These are phyloP conservation scores for Trametes sanguinea DNA, from an alignment of 768 basidiomycete genomes.

Conservation along the genomic window DNA sequence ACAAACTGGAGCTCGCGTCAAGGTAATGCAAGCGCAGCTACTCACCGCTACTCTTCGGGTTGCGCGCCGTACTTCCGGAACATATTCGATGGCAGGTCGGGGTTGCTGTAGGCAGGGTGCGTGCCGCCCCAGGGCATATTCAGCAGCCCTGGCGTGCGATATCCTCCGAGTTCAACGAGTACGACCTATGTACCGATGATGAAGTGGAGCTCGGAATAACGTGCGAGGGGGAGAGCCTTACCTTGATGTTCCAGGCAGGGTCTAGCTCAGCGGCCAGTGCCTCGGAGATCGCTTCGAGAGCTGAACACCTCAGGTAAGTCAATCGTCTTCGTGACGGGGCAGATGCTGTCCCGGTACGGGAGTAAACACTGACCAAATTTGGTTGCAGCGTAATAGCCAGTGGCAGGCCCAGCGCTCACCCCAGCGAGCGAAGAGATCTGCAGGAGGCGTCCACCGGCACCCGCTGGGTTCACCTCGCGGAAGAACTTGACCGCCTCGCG, in stretches of 20 bases:
- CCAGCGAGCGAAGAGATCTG: constrained; percentile 36
- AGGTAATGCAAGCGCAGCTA: too few relatives aligned
- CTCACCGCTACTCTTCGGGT: too few relatives aligned
- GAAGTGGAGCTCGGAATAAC: background rate
- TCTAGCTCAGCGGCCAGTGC: constrained; percentile 34
- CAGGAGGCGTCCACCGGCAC: constrained; percentile 36
- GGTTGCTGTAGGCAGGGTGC: constrained; percentile 24
- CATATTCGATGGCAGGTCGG: background rate
- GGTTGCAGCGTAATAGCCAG: constrained; percentile 14
- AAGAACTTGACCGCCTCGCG: constrained; percentile 37
- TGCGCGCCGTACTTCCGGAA: background rate
- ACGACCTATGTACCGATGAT: constrained; percentile 15
- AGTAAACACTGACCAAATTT: constrained; percentile 2
- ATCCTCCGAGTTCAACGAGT: constrained; percentile 22
- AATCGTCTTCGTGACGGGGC: too few relatives aligned
- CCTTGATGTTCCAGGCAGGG: constrained; percentile 40
- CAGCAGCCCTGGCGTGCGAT: constrained; percentile 8
- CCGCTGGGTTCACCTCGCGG: constrained; percentile 41
- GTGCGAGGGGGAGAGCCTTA: background rate
- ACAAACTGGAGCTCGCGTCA: too few relatives aligned
- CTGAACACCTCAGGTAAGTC: constrained; percentile 14
- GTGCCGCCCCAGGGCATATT: background rate
- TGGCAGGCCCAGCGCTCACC: constrained; percentile 12
- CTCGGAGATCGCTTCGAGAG: constrained; percentile 33
- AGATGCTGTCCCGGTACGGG: too few relatives aligned